A percentile compares a stretch with the other conserved stretches of the same genome.
Evolutionary conservation across 148 eudicot species (phyloP).

Genomic region (Amaranthus cruentus): DNA sequence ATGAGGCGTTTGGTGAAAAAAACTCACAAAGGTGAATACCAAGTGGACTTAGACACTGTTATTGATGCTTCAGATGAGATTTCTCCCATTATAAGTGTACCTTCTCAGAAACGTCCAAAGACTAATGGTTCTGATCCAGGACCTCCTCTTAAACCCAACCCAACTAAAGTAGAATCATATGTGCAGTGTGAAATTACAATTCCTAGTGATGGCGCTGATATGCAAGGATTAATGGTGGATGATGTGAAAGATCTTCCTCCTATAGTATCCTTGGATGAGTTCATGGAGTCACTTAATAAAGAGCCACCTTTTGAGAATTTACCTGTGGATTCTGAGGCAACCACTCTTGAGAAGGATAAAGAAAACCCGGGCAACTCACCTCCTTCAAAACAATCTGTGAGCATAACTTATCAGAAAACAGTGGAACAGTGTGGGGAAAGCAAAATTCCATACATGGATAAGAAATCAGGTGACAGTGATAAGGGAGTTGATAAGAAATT

Average conservation of each 20-base stretch:
- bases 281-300: constrained; percentile 87
- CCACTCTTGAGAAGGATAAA: constrained; percentile 25
- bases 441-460: constrained; percentile 23
- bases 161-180: constrained; percentile 33
- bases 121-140: constrained; percentile 21
- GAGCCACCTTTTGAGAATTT: constrained; percentile 88
- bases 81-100: constrained; percentile 31
- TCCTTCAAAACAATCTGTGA: constrained; percentile 32
- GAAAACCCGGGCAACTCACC: constrained; percentile 30
- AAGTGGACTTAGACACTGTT: constrained; percentile 78
- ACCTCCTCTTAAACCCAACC: constrained; percentile 23
- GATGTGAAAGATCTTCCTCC: constrained; percentile 92
- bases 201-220: constrained; percentile 76
- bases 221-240: constrained; percentile 89
- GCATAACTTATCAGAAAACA: constrained; percentile 23
- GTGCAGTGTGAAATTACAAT: constrained; percentile 53
- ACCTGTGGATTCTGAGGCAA: constrained; percentile 39
- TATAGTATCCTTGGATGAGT: constrained; percentile 85
- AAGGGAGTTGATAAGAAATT: constrained; percentile 31
- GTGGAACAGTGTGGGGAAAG: constrained; percentile 24
- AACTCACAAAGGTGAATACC: constrained; percentile 95
- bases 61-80: constrained; percentile 51
- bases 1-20: constrained; percentile 86
- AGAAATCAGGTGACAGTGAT: constrained; percentile 28
- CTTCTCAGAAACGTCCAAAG: constrained; percentile 28